Evolutionary conservation across 768 basidiomycete species (phyloP), one percentile per base, ranked within the genome.

Genomic region (Hebeloma cylindrosporum): DNA sequence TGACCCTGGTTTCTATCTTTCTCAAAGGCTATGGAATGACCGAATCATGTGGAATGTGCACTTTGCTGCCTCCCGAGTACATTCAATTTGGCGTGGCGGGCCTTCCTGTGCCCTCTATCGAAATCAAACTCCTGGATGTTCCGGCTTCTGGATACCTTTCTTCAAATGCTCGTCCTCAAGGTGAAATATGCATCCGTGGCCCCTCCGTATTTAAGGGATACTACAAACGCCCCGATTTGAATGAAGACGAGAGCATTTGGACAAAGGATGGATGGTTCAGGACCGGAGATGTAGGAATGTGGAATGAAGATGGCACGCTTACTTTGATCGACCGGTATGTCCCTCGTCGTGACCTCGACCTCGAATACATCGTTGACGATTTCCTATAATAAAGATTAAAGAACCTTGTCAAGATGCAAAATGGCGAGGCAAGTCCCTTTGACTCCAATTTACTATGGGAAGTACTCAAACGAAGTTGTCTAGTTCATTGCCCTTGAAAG

Each of bases 401-500:
- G 80, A 95, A 95, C 63, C 66, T 94, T 26, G 78, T 94, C 59
- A 95, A 94, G 65, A 74, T 92, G 16, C 75, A 77, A 47, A 78
- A 83, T 35, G 89, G 90, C 45, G 88, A 90, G 73, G 82, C 81
- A 47, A 46, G 46, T 36, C 6, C 5, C 6, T 27, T 38, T 33
- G 42, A 40, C 17, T n/a, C n/a, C n/a, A n/a, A n/a, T n/a, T n/a
- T n/a, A n/a, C n/a, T n/a, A n/a, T n/a, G n/a, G n/a, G n/a, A n/a
- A n/a, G n/a, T n/a, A n/a, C n/a, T n/a, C n/a, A n/a, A n/a, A n/a
- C n/a, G n/a, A n/a, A n/a, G n/a, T n/a, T n/a, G n/a, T n/a, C n/a
- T 7, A 88, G 79, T 94, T 93, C 69, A 90, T 95, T 61, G 93
- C 93, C 7, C 76, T 96, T 49, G 93, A 95, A 62, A 79, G 80